Percentiles rank a stretch among this genome's conserved stretches.
Conservation (phyloP, 148 eudicot species). For the Diospyros lotus region DNA sequence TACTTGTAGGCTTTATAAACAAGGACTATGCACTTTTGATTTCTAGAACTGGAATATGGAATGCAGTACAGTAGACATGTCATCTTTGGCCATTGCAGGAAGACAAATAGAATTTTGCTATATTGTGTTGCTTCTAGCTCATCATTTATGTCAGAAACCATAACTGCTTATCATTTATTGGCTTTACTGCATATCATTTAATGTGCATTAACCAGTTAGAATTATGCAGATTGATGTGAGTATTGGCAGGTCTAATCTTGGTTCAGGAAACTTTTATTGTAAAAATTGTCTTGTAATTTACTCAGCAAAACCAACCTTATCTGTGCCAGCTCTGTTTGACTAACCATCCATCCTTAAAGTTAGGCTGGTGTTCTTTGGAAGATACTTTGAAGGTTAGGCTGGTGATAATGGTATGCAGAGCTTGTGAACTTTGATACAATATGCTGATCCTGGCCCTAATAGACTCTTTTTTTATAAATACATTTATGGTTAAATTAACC, state of each 20-base stretch:
- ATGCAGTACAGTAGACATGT: neutral
- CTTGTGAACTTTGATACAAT: neutral
- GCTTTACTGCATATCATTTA: neutral
- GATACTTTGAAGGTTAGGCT: neutral
- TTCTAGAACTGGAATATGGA: neutral
- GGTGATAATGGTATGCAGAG: neutral
- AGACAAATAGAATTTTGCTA: neutral
- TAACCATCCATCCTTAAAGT: neutral
- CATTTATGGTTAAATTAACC: neutral
- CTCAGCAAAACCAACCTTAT: neutral
- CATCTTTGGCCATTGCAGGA: neutral
- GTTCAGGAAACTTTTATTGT: slow-evolving; percentile 5
- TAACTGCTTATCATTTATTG: neutral
- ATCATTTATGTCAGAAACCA: neutral
- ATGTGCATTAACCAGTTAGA: neutral
- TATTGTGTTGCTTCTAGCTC: neutral
- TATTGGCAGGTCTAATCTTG: slow-evolving; percentile 1
- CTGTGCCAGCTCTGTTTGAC: neutral
- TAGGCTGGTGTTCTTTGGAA: neutral
- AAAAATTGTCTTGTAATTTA: neutral
- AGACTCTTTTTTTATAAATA: neutral
- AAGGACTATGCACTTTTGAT: neutral
- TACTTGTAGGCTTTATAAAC: neutral
- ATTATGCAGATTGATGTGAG: neutral
- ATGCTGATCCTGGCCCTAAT: neutral